phyloP scores from a whole-genome alignment of 192 early-diverging fungal species.

The Chytriomyces sp. region DNA sequence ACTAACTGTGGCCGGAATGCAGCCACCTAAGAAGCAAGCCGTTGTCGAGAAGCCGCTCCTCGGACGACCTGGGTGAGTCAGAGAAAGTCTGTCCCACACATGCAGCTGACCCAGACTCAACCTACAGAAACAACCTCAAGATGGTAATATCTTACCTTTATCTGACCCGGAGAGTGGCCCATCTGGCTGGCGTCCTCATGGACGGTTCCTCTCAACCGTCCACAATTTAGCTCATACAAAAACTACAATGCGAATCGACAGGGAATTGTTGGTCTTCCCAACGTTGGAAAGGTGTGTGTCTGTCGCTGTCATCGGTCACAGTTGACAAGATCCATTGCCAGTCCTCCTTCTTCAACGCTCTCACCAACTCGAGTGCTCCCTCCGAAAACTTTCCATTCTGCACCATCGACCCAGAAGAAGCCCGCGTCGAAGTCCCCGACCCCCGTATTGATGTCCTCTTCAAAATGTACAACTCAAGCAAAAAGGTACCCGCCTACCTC shows the following conservation, averaged over 20 bases:
- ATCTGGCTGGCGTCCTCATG: neutral
- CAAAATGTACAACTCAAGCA: conserved; percentile 61
- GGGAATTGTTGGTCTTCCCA: conserved; percentile 92
- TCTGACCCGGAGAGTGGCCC: neutral
- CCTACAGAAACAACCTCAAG: conserved; percentile 32
- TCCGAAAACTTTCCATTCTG: conserved; percentile 93
- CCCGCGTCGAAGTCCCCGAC: conserved; percentile 91
- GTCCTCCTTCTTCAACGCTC: conserved; percentile 53
- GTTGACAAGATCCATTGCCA: conserved; percentile 9
- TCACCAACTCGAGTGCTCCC: conserved; percentile 42
- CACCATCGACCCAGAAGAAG: conserved; percentile 82
- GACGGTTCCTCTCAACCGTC: neutral
- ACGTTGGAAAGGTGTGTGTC: conserved; percentile 68
- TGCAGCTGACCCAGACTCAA: neutral
- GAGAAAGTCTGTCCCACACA: neutral
- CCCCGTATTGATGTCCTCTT: conserved; percentile 81
- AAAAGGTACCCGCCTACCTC: conserved; percentile 73
- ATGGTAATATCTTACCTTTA: conserved; percentile 17
- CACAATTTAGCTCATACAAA: neutral
- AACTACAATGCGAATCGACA: neutral
- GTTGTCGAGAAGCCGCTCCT: conserved; percentile 46
- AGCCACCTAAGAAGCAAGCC: conserved; percentile 54
- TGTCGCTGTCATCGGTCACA: no score
- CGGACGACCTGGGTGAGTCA: conserved; percentile 28
- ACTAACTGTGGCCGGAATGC: neutral